These are phyloP conservation scores for Choanephora cucurbitarum DNA, from an alignment of 371 early-diverging fungal genomes.

Conservation along the genomic window DNA sequence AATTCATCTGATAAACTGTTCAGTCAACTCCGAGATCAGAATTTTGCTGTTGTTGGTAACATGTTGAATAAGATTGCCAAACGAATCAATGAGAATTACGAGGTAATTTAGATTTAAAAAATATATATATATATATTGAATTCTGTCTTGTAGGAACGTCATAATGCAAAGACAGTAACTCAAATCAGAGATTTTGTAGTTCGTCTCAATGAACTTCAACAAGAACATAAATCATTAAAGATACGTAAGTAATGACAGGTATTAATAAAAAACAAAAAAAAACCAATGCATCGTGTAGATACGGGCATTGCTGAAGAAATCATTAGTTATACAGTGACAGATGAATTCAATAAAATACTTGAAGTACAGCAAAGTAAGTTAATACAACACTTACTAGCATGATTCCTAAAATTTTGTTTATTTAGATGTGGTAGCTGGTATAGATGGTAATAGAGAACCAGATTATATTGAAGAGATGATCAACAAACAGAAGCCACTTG, in stretches of 20 bases:
- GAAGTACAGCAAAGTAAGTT: slow-evolving; percentile 87
- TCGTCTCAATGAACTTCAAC: slow-evolving; percentile 77
- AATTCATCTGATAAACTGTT: slow-evolving; percentile 81
- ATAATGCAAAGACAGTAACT: slow-evolving; percentile 85
- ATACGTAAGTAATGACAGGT: too few species aligned
- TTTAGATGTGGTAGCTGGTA: slow-evolving; percentile 80
- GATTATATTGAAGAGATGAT: slow-evolving; percentile 89
- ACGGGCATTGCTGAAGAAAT: slow-evolving; percentile 85
- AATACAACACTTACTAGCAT: too few species aligned
- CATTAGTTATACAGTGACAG: slow-evolving; percentile 72
- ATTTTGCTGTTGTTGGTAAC: slow-evolving; percentile 87
- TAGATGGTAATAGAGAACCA: slow-evolving; percentile 62
- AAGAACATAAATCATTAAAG: slow-evolving; percentile 81
- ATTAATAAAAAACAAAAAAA: neutral
- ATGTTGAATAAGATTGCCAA: slow-evolving; percentile 82
- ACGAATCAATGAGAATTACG: slow-evolving; percentile 82
- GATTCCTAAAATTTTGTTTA: neutral
- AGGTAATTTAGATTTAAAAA: slow-evolving; percentile 41
- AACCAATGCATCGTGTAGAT: slow-evolving; percentile 50
- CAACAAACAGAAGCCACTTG: slow-evolving; percentile 68
- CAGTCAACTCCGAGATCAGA: slow-evolving; percentile 81
- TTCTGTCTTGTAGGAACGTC: slow-evolving; percentile 54
- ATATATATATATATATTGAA: neutral
- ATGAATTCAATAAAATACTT: slow-evolving; percentile 77
- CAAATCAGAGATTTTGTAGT: slow-evolving; percentile 91